Base-by-base conservation (phyloP, 768 basidiomycete species). In the Auricularia heimuer region DNA sequence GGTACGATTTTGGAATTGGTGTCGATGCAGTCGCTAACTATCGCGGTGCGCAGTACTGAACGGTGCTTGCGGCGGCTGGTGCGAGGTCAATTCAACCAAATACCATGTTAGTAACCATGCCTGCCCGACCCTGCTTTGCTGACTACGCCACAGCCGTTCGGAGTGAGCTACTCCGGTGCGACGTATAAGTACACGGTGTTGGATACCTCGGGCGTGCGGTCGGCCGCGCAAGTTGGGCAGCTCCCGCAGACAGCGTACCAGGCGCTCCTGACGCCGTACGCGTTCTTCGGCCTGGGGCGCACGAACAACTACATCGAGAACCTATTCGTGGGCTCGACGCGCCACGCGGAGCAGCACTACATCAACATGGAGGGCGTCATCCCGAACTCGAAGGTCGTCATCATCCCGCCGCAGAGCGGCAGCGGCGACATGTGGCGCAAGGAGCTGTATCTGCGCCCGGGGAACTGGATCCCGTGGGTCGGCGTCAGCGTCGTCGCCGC, bases 301-400 rank as follows among this genome's bases (percentile, higher is more conserved):
- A 98, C 95, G 16, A 99, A 99, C 76, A 99, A 99, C 74, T 99
- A 99, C 76, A 94, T 99, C 71, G 97, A 99, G 81, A 98, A 98
- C 74, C 82, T 99, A 2, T 97, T 97, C 73, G 91, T 98, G 21
- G 97, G 97, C 16, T 88, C 93, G 3, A 96, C 94, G 4, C 81
- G 90, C 36, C 87, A 92, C 66, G 74, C 80, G 0, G 73, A 79
- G 42, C 72, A 86, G 39, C 92, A 96, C 72, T 92, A 81, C 68
- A 94, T 96, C 73, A 88, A 89, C 72, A 89, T 98, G 83, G 97
- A 98, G 72, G 95, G 95, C 34, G 89, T 99, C 39, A 94, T 99
- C 56, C 97, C 97, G 0, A 98, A 99, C 73, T 97, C 94, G 3
- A 93, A 94, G 68, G 85, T 99, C 14, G 89, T 98, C n/a, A 94